Base-by-base conservation (phyloP, 495 filamentous ascomycete genomes). In the Xylaria longipes region DNA sequence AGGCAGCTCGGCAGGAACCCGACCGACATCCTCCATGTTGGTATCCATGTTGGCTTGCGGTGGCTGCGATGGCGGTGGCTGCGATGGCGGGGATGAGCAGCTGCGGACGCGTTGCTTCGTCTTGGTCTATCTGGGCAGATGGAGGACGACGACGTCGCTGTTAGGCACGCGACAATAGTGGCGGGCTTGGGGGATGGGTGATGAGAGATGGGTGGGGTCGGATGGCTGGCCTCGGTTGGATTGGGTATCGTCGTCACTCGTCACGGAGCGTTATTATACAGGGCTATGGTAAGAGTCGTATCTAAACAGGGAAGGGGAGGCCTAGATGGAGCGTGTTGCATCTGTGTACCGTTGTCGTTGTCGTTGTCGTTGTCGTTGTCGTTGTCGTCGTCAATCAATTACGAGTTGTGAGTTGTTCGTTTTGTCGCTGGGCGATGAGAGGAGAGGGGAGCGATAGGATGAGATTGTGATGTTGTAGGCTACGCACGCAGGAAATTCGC, bases 11-110 rank as follows among this genome's bases (percentile, higher is more conserved):
- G 97, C 90, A 72, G 94, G 93, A 73, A 91, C 88, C 80, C 94
- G 92, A 77, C 92, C 92, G 73, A 97, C 94, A 81, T 99, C 96
- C 84, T 93, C 91, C 96, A 99, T 99, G 82, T 97, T 97, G 78
- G 94, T 97, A 84, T 99, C 96, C 95, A 97, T 97, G 72, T 64
- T 85, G 76, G 56, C 67, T 73, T 22, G 39, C 39, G 67, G 57
- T n/a, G 63, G n/a, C 6, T 25, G 65, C 7, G 63, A 66, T n/a
- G 45, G 63, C 15, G 39, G 41, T 48, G 45, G 31, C 41, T 45
- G 27, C 17, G 58, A 12, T 17, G 31, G 20, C 17, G 25, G 33
- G 31, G 17, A 22, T 60, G 57, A 60, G 33, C 20, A 60, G 33
- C 3, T 35, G 57, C 20, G 33, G 20, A 60, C 39, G 33, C 9